Evolutionary conservation across 2,329 filamentous ascomycete species (phyloP), one percentile per base, ranked within the genome.

Genomic region (Microdochium nivale): DNA sequence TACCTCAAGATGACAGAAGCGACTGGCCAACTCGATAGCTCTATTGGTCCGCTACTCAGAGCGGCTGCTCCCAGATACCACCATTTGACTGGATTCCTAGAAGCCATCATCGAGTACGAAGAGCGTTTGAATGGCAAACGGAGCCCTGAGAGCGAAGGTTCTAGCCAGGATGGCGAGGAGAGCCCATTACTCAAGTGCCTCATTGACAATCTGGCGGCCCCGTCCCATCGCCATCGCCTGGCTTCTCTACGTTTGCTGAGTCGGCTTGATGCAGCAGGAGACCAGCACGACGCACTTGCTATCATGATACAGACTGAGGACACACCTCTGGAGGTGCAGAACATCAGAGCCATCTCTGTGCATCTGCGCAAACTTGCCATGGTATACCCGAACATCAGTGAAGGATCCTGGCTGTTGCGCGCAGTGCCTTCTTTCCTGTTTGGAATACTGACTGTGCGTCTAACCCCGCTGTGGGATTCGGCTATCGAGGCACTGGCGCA

Each of bases 401-500:
- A 79, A 2, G 75, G 80, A 35, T 79, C 79, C 1, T 88, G 86
- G 81, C 70, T 95, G 56, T 76, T 80, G 53, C 77, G 80, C 59
- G 82, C 90, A 7, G 78, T 97, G 27, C 88, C 91, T 0, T 78
- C 81, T 0, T 97, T 91, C 61, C 84, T 90, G 60, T 96, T 96
- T 60, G 94, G 94, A 48, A 79, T 96, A 68, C 77, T 97, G 54
- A 94, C 91, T 1, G 83, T 95, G 48, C 88, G 87, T 58, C 76
- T 96, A 57, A 81, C 90, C 1, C 90, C 90, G 33, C 75, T 95
- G 5, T 96, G 92, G 88, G 88, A 95, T 54, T 89, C 95, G 60
- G 81, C 88, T 1, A 82, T 86, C 49, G 79, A 83, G 51, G 83
- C 88, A 1, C 70, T 99, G 61, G 87, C 89, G 61, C 77, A 85